Conservation (phyloP, 305 asterid species). For the Fraxinus ornus region DNA sequence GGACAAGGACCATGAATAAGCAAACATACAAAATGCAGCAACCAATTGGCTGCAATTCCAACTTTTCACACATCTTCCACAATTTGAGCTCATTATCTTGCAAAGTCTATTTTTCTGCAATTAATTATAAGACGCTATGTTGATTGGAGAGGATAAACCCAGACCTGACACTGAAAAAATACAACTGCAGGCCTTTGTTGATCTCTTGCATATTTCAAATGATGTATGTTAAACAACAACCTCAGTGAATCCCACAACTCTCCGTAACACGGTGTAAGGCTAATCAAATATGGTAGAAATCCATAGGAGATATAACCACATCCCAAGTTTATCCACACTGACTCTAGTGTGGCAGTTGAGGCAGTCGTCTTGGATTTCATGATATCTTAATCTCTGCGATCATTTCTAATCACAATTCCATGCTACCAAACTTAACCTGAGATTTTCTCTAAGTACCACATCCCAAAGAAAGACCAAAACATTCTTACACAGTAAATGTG, state of each 20-base stretch:
- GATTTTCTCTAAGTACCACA: background rate
- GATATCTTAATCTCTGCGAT: background rate
- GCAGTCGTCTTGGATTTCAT: background rate
- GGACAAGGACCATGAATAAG: background rate
- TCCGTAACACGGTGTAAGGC: background rate
- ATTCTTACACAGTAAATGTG: background rate
- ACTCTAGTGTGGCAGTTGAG: background rate
- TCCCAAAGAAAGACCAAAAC: background rate
- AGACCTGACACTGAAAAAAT: background rate
- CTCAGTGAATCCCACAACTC: background rate
- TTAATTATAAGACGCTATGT: background rate
- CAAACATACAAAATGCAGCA: slow-evolving; percentile 14
- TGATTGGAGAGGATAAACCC: background rate
- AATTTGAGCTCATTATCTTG: background rate
- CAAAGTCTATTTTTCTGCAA: background rate
- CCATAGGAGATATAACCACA: background rate
- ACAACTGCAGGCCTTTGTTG: background rate
- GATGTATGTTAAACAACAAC: background rate
- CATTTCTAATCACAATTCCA: background rate
- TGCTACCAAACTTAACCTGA: background rate
- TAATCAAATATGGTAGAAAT: background rate
- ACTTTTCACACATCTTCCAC: slow-evolving; percentile 11
- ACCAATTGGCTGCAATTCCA: slow-evolving; percentile 2
- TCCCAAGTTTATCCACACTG: slow-evolving; percentile 6
- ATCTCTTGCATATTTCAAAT: background rate